Base-by-base conservation (phyloP, 306 rosid genomes). In the Pterocarpus santalinus region DNA sequence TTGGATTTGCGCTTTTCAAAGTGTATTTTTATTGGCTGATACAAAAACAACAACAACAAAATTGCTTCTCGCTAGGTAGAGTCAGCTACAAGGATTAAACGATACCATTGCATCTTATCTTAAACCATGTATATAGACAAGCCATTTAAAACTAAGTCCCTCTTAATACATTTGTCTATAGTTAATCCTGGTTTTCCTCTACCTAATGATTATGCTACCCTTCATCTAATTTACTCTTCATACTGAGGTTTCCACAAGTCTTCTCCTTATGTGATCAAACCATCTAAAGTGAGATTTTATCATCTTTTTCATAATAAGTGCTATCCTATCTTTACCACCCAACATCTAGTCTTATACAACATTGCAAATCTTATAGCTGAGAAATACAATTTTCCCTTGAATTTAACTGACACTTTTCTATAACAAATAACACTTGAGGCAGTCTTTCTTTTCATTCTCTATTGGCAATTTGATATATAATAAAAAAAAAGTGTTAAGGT, bases 1-100 rank as follows among this genome's bases (percentile, higher is more conserved):
- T 65, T 39, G 44, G 74, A 75, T 60, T 69, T 61, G 47, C 5
- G 7, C 5, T 58, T 61, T 52, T 41, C 41, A 62, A 14, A 52
- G 61, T 49, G 30, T 61, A 52, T 61, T 76, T 46, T 36, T 83
- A 32, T 69, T 39, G 16, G 13, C n/a, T 44, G 28, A n/a, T 55
- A 55, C 61, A 55, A 15, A 8, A 55, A 55, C 61, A 55, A 55
- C 0, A 55, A 2, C 32, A 2, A 55, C 13, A 6, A 43, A 43
- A 22, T 22, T 22, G 53, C 53, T 47, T 47, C 9, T 47, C 9
- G 4, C 53, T 0, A 9, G 3, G 53, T 47, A 14, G 4, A 3
- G 53, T 47, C 9, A 9, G 53, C 2, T 47, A 47, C 15, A 47
- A 9, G 4, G 53, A 47, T 11, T 14, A 9, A 47, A 47, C 4